phyloP scores from a whole-genome alignment of 257 asterid species.

The Solanum piurae region DNA sequence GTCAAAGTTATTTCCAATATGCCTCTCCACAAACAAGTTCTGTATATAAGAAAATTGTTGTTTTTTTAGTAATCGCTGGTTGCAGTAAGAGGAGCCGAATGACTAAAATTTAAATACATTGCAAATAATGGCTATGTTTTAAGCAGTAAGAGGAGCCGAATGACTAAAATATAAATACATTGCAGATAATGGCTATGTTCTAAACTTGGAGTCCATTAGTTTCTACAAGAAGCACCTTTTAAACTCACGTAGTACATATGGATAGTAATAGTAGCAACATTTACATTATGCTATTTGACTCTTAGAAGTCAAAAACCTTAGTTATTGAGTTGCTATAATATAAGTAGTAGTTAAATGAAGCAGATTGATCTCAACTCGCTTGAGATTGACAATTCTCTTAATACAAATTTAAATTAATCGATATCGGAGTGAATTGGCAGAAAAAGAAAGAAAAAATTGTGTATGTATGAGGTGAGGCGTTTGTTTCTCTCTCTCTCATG shows the following conservation, averaged over 20 bases:
- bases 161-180: neutral
- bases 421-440: neutral
- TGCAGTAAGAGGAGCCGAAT: neutral
- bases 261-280: neutral
- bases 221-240: neutral
- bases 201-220: neutral
- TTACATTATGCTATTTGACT: too few species aligned
- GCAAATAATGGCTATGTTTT: neutral
- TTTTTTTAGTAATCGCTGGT: neutral
- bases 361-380: too few species aligned
- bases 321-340: too few species aligned
- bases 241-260: neutral
- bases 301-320: too few species aligned
- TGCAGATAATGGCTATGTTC: neutral
- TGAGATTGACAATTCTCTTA: too few species aligned
- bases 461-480: neutral
- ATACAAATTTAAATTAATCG: too few species aligned
- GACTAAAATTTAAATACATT: neutral
- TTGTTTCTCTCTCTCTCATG: neutral
- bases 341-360: too few species aligned
- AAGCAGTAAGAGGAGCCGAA: neutral
- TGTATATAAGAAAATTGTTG: neutral
- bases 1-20: neutral
- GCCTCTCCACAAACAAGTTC: neutral
- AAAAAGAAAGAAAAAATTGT: neutral